These are phyloP conservation scores for Scheffersomyces titani DNA, from an alignment of 1,139 yeast genomes.

Conservation along the genomic window DNA sequence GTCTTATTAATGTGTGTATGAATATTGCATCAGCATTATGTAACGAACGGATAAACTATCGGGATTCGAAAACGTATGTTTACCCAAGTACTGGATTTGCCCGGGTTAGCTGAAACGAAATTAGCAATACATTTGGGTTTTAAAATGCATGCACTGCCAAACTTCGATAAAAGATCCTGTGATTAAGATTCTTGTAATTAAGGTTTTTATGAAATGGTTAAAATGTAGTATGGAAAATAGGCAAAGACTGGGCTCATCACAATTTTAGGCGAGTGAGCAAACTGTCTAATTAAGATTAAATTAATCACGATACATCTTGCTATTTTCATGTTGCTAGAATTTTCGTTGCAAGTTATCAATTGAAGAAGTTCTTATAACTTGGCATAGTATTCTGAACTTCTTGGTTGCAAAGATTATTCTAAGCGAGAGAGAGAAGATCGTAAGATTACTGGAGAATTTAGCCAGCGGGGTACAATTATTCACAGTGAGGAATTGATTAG, in stretches of 20 bases:
- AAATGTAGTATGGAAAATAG: no score
- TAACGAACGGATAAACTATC: not conserved
- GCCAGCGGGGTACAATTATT: not conserved
- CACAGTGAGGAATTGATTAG: not conserved
- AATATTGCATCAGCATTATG: not conserved
- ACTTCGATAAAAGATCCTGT: no score
- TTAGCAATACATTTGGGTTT: not conserved
- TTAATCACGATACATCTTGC: not conserved
- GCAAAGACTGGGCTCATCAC: no score
- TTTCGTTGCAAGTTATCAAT: not conserved
- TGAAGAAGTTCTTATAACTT: not conserved
- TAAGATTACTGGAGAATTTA: not conserved
- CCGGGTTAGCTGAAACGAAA: no score
- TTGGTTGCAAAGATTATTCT: not conserved
- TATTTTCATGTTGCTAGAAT: not conserved
- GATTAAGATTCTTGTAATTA: no score
- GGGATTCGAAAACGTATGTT: not conserved
- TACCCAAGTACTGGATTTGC: not conserved
- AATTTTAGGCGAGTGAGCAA: no score
- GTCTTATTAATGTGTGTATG: not conserved
- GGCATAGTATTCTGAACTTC: not conserved
- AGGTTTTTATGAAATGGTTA: no score
- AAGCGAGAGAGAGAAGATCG: not conserved
- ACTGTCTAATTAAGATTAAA: no score
- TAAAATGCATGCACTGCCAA: not conserved